These are phyloP conservation scores for Pythium rishiriense DNA, from an alignment of 352 stramenopile species.

Conservation along the genomic window DNA sequence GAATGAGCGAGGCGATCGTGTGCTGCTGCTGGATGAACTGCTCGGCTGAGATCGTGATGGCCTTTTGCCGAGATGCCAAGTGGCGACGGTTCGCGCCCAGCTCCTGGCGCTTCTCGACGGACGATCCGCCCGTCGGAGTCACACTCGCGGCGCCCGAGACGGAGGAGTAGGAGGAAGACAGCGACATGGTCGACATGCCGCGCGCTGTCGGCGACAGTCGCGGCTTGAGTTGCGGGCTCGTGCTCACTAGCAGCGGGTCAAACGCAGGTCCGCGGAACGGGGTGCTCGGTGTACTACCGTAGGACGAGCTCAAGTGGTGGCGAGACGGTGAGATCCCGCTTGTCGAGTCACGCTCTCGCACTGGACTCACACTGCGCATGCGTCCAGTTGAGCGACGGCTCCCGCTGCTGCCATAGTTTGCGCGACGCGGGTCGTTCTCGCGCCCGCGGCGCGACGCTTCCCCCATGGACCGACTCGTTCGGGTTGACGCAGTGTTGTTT, in stretches of 20 bases:
- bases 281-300: conserved; percentile 3
- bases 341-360: conserved; percentile 24
- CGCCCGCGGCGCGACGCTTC: not conserved
- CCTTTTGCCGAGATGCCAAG: conserved; percentile 40
- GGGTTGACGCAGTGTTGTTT: conserved; percentile 5
- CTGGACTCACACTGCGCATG: conserved; percentile 52
- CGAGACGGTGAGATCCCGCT: conserved; percentile 13
- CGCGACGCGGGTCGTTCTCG: conserved; percentile 9
- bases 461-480: conserved; percentile 17
- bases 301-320: conserved; percentile 14
- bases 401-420: not conserved
- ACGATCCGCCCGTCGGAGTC: conserved; percentile 1
- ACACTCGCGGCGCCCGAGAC: conserved; percentile 1
- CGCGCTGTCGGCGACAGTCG: not conserved
- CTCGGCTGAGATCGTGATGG: conserved; percentile 64
- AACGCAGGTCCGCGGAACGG: conserved; percentile 9
- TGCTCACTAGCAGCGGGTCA: conserved; percentile 5
- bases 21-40: conserved; percentile 83
- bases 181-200: conserved; percentile 1
- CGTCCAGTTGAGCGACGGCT: conserved; percentile 6
- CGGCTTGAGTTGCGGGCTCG: conserved; percentile 11
- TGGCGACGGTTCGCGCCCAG: conserved; percentile 24
- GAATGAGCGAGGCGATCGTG: conserved; percentile 79
- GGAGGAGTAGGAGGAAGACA: conserved; percentile 24
- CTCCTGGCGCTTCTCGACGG: conserved; percentile 20